These are phyloP conservation scores for Fusarium domesticum DNA, from an alignment of 2,329 filamentous ascomycete genomes.

Conservation along the genomic window DNA sequence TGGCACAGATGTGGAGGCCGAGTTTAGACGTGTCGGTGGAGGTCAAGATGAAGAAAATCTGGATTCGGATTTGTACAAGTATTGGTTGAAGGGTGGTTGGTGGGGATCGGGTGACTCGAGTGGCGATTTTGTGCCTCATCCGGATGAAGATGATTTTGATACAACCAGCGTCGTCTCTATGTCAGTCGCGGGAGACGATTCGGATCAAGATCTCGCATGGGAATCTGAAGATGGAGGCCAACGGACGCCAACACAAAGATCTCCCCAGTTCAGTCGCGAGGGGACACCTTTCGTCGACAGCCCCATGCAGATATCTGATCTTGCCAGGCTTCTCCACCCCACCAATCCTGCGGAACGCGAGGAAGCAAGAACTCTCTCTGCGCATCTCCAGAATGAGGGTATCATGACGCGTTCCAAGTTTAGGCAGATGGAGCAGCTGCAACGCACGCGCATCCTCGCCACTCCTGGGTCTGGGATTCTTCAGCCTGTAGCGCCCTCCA, in stretches of 20 bases:
- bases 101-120: constrained; percentile 82
- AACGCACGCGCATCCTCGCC: constrained; percentile 62
- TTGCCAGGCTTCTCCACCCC: constrained; percentile 81
- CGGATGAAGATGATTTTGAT: constrained; percentile 61
- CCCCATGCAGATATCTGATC: constrained; percentile 62
- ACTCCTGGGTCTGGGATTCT: constrained; percentile 27
- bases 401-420: constrained; percentile 83
- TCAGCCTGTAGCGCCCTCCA: constrained; percentile 10
- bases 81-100: constrained; percentile 80
- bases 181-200: constrained; percentile 41
- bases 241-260: constrained; percentile 70
- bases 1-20: constrained; percentile 75
- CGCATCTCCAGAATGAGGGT: constrained; percentile 67
- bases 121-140: constrained; percentile 66
- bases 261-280: constrained; percentile 48
- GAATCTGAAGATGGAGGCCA: constrained; percentile 50
- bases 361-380: constrained; percentile 76
- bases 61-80: constrained; percentile 72
- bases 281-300: constrained; percentile 59
- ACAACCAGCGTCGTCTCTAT: constrained; percentile 75
- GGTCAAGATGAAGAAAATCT: constrained; percentile 61
- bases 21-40: constrained; percentile 60
- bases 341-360: constrained; percentile 72
- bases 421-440: constrained; percentile 62
- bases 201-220: constrained; percentile 48